These are phyloP conservation scores for Erodium moschatum DNA, from an alignment of 441 rosid genomes.

Conservation along the genomic window DNA sequence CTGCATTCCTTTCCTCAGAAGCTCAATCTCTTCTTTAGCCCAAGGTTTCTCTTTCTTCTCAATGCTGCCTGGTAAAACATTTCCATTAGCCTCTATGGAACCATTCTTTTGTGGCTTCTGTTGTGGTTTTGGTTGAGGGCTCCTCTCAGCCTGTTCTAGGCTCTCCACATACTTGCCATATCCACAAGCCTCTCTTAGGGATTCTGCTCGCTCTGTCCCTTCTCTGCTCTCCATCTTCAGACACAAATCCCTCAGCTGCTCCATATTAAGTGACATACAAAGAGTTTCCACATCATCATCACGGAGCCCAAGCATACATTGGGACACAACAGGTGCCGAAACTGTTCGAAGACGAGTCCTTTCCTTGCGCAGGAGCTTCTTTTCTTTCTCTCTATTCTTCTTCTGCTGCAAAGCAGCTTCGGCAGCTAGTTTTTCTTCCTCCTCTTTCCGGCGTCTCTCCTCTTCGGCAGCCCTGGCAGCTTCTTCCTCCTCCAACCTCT, in stretches of 20 bases:
- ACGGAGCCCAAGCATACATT: conserved; percentile 46
- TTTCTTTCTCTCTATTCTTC: conserved; percentile 79
- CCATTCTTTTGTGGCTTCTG: no score
- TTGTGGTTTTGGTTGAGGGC: conserved; percentile 28
- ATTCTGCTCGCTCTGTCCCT: conserved; percentile 44
- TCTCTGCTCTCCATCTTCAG: conserved; percentile 58
- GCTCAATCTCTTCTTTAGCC: conserved; percentile 84
- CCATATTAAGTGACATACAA: conserved; percentile 56
- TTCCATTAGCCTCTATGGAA: conserved; percentile 23
- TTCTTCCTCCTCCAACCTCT: conserved; percentile 81
- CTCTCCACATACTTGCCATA: conserved; percentile 26
- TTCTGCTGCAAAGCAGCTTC: conserved; percentile 79
- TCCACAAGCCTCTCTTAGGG: conserved; percentile 46
- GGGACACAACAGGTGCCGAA: conserved; percentile 50
- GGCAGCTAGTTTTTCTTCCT: conserved; percentile 67
- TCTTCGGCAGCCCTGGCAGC: conserved; percentile 73
- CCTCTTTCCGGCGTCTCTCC: conserved; percentile 65
- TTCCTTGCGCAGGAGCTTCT: conserved; percentile 85
- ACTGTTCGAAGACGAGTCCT: conserved; percentile 72
- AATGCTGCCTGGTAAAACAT: conserved; percentile 25
- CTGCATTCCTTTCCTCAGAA: conserved; percentile 75
- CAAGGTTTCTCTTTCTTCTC: conserved; percentile 75
- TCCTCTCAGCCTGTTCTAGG: conserved; percentile 34
- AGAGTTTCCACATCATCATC: conserved; percentile 71
- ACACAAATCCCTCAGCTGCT: conserved; percentile 60